Percentiles rank a stretch among this genome's conserved stretches.
Evolutionary conservation across 352 stramenopile genomes (phyloP).

Genomic region (Saprolegnia parasitica): DNA sequence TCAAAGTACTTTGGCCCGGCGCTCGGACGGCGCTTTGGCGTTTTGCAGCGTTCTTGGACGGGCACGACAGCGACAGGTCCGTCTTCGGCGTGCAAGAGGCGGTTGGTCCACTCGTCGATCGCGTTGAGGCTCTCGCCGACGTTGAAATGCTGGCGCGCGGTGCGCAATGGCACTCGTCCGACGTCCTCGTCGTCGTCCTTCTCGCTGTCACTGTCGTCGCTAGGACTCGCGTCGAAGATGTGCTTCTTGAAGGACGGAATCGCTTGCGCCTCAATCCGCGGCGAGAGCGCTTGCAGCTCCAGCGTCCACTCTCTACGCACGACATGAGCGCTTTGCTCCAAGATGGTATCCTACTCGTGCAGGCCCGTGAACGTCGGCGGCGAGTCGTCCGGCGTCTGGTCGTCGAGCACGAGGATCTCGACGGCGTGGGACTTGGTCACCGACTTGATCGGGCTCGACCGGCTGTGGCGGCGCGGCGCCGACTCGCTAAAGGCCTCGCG

Average conservation of each 20-base stretch:
- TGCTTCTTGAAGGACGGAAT: slow-evolving; percentile 41
- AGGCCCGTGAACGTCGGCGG: slow-evolving; percentile 43
- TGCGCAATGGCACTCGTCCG: too few species aligned
- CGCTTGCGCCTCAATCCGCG: slow-evolving; percentile 45
- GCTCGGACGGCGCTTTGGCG: background rate
- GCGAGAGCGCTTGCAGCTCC: slow-evolving; percentile 50
- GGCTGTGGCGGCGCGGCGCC: slow-evolving; percentile 28
- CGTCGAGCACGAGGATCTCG: slow-evolving; percentile 59
- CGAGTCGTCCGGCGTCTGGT: slow-evolving; percentile 35
- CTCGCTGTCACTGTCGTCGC: slow-evolving; percentile 44
- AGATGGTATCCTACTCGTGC: slow-evolving; percentile 50
- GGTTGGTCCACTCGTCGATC: slow-evolving; percentile 52
- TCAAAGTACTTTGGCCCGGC: background rate
- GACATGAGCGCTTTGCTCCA: slow-evolving; percentile 33
- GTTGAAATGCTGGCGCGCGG: slow-evolving; percentile 52
- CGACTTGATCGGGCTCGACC: background rate
- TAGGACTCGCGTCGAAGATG: slow-evolving; percentile 32
- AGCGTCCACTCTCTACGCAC: slow-evolving; percentile 42
- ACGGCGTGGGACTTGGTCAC: slow-evolving; percentile 30
- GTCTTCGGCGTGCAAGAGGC: slow-evolving; percentile 40
- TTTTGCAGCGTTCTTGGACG: background rate
- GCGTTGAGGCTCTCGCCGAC: slow-evolving; percentile 62
- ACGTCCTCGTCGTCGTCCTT: too few species aligned
- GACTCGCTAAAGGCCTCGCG: slow-evolving; percentile 57
- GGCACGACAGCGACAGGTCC: background rate